These are phyloP conservation scores for Catunica adiposa DNA, from an alignment of 2,329 filamentous ascomycete genomes.

Conservation along the genomic window DNA sequence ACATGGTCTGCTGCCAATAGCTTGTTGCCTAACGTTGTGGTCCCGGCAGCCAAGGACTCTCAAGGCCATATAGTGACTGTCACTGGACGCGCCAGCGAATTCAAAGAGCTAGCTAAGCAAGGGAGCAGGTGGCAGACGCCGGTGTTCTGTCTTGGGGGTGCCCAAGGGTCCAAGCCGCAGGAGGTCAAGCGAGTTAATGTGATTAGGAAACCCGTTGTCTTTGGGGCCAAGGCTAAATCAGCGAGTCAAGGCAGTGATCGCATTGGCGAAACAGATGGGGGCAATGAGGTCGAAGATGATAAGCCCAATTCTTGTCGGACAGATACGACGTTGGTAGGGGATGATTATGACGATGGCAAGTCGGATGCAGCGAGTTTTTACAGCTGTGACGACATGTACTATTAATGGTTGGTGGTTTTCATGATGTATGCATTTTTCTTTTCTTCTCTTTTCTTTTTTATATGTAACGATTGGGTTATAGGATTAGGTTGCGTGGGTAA, in stretches of 20 bases:
- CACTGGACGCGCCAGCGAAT: conserved; percentile 85
- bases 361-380: conserved; percentile 12
- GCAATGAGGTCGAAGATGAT: neutral
- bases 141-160: conserved; percentile 65
- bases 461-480: conserved; percentile 4
- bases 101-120: conserved; percentile 71
- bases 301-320: neutral
- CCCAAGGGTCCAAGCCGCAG: neutral
- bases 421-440: conserved; percentile 2
- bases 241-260: neutral
- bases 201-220: neutral
- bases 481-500: neutral
- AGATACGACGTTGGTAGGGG: conserved; percentile 1
- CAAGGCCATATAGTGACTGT: conserved; percentile 29
- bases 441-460: neutral
- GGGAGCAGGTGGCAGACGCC: conserved; percentile 91
- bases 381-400: conserved; percentile 9
- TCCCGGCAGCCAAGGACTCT: conserved; percentile 41
- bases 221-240: neutral
- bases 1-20: conserved; percentile 78
- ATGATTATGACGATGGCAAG: conserved; percentile 3
- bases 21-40: conserved; percentile 69
- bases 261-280: neutral
- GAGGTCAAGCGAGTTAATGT: neutral
- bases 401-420: neutral